Evolutionary conservation across 2,329 filamentous ascomycete species (phyloP).

Genomic region (Saccharata proteae): DNA sequence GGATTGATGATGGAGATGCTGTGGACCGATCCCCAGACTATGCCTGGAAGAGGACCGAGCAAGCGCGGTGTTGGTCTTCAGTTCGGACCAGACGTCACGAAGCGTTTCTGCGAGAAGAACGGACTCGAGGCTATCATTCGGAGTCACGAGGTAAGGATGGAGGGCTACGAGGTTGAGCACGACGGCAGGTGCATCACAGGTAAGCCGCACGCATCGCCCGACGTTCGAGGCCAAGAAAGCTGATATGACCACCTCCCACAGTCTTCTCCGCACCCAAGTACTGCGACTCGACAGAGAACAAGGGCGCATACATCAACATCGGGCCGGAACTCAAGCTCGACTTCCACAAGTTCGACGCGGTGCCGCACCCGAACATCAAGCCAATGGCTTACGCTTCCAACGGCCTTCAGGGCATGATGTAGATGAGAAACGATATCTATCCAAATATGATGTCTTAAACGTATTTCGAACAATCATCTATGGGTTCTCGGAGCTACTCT

Average conservation of each 20-base stretch:
- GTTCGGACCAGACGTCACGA: conserved; percentile 93
- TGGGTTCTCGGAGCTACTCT: too few relatives aligned
- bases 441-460: too few relatives aligned
- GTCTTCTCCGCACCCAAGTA: conserved; percentile 97
- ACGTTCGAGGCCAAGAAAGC: too few relatives aligned
- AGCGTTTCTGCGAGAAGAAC: conserved; percentile 93
- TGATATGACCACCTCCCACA: conserved; percentile 21
- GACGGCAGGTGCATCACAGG: conserved; percentile 89
- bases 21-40: conserved; percentile 90
- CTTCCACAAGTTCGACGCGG: conserved; percentile 89
- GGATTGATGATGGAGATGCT: conserved; percentile 99
- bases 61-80: conserved; percentile 95
- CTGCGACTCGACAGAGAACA: conserved; percentile 96
- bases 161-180: conserved; percentile 97
- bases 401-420: conserved; percentile 68
- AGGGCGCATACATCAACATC: conserved; percentile 96
- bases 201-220: conserved; percentile 31
- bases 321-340: conserved; percentile 81
- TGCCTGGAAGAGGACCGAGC: conserved; percentile 78
- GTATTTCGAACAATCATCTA: too few relatives aligned
- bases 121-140: conserved; percentile 89
- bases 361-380: conserved; percentile 88
- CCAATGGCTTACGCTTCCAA: conserved; percentile 86
- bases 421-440: too few relatives aligned
- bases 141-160: conserved; percentile 97